Percentiles rank a stretch among this genome's conserved stretches.
phyloP scores from a whole-genome alignment of 2,329 filamentous ascomycete species.

The Botryosphaeria dothidea region DNA sequence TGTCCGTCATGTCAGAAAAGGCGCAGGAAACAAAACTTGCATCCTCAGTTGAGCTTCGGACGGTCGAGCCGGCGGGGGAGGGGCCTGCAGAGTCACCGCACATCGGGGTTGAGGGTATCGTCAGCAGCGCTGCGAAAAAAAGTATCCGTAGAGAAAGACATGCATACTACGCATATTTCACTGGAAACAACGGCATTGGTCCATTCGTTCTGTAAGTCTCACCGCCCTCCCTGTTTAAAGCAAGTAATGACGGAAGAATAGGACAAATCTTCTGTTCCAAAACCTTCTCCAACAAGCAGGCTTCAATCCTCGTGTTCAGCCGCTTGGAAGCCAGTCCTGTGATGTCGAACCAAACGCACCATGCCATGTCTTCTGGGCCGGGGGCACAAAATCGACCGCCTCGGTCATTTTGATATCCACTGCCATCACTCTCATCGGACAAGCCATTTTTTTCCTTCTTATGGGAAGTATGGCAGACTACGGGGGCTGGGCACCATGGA shows the following conservation, averaged over 20 bases:
- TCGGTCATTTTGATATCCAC: constrained; percentile 66
- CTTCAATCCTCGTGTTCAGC: constrained; percentile 52
- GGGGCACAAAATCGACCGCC: constrained; percentile 55
- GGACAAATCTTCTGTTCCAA: constrained; percentile 63
- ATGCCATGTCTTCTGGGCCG: constrained; percentile 21
- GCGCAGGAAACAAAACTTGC: too few relatives aligned
- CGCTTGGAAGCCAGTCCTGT: constrained; percentile 55
- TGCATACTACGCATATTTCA: constrained; percentile 53
- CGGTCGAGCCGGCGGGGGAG: too few relatives aligned
- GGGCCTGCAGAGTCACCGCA: too few relatives aligned
- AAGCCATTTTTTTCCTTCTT: constrained; percentile 58
- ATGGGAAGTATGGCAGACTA: constrained; percentile 62
- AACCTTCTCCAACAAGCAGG: constrained; percentile 64
- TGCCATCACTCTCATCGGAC: constrained; percentile 67
- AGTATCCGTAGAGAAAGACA: background rate
- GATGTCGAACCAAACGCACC: constrained; percentile 21
- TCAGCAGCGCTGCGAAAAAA: background rate
- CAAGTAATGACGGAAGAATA: constrained; percentile 40
- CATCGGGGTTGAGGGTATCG: too few relatives aligned
- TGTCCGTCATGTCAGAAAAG: too few relatives aligned
- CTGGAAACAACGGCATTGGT: constrained; percentile 63
- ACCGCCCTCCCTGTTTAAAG: constrained; percentile 18
- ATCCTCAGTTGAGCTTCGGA: too few relatives aligned
- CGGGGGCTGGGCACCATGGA: constrained; percentile 63
- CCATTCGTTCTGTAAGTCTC: constrained; percentile 52